A percentile compares a stretch with the other conserved stretches of the same genome.
Evolutionary conservation across 164 flowering plant species (phyloP).

Genomic region (Macadamia tetraphylla): DNA sequence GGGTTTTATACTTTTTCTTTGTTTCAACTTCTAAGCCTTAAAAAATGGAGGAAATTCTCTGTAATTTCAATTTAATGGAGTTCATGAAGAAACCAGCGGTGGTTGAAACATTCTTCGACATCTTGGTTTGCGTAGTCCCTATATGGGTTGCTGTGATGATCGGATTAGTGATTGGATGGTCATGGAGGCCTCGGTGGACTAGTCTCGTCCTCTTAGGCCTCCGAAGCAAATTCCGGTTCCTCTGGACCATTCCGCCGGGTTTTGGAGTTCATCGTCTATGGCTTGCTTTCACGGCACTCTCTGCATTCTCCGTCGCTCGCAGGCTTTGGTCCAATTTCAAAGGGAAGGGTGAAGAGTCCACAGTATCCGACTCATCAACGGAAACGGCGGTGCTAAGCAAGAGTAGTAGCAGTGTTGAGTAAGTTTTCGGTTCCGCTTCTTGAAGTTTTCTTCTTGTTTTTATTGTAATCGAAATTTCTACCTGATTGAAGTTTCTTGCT

Average conservation of each 20-base stretch:
- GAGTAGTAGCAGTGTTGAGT: conserved; percentile 20
- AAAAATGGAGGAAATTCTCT: conserved; percentile 24
- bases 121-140: conserved; percentile 87
- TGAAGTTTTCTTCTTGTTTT: not conserved
- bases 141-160: conserved; percentile 97
- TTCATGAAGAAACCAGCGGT: conserved; percentile 52
- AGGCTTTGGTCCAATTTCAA: conserved; percentile 49
- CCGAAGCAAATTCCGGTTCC: conserved; percentile 58
- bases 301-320: conserved; percentile 65
- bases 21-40: no score
- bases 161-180: conserved; percentile 92
- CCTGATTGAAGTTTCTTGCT: no score
- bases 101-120: conserved; percentile 83
- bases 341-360: conserved; percentile 21
- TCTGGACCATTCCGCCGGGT: conserved; percentile 78
- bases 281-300: conserved; percentile 77
- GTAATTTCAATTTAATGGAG: conserved; percentile 31
- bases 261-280: conserved; percentile 83
- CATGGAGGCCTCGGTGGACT: conserved; percentile 95
- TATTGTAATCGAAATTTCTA: no score
- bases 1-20: no score
- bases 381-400: conserved; percentile 1
- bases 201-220: conserved; percentile 65
- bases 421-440: not conserved
- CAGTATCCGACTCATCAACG: conserved; percentile 10